Evolutionary conservation across 768 basidiomycete genomes (phyloP).

Genomic region (Tricholoma matsutake): DNA sequence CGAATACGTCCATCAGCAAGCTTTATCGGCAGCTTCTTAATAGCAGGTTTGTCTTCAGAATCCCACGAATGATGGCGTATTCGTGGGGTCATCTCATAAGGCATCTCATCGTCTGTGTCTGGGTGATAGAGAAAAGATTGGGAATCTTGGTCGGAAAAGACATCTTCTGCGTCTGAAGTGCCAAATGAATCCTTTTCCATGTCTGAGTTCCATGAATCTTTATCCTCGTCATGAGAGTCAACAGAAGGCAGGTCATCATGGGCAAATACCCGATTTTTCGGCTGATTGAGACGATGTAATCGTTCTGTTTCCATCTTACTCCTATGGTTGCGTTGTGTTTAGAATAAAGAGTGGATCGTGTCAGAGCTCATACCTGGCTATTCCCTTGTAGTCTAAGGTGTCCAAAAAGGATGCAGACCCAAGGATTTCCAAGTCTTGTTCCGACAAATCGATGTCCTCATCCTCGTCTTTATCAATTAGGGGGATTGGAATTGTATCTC

Average conservation of each 20-base stretch:
- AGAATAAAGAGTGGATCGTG: background rate
- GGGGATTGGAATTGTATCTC: slow-evolving; percentile 65
- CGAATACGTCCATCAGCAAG: slow-evolving; percentile 76
- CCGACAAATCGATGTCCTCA: slow-evolving; percentile 58
- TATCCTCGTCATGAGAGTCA: slow-evolving; percentile 62
- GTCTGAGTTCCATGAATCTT: slow-evolving; percentile 48
- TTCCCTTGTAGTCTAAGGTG: slow-evolving; percentile 71
- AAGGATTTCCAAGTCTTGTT: slow-evolving; percentile 66
- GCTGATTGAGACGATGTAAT: slow-evolving; percentile 64
- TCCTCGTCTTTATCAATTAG: slow-evolving; percentile 30
- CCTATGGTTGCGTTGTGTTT: slow-evolving; percentile 37
- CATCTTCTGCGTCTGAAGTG: slow-evolving; percentile 33
- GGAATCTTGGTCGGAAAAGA: slow-evolving; percentile 27
- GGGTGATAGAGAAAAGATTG: slow-evolving; percentile 36
- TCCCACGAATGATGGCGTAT: slow-evolving; percentile 46
- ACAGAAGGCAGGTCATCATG: slow-evolving; percentile 67
- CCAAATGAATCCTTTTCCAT: slow-evolving; percentile 23
- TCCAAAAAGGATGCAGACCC: slow-evolving; percentile 64
- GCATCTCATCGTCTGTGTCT: slow-evolving; percentile 71
- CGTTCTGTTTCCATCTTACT: slow-evolving; percentile 82
- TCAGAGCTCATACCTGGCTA: slow-evolving; percentile 58
- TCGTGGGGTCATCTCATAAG: slow-evolving; percentile 66
- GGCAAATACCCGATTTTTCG: slow-evolving; percentile 38
- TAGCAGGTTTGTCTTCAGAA: slow-evolving; percentile 43
- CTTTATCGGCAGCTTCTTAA: slow-evolving; percentile 81